Evolutionary conservation across 2,329 filamentous ascomycete genomes (phyloP).

Genomic region (Metarhizium brunneum): DNA sequence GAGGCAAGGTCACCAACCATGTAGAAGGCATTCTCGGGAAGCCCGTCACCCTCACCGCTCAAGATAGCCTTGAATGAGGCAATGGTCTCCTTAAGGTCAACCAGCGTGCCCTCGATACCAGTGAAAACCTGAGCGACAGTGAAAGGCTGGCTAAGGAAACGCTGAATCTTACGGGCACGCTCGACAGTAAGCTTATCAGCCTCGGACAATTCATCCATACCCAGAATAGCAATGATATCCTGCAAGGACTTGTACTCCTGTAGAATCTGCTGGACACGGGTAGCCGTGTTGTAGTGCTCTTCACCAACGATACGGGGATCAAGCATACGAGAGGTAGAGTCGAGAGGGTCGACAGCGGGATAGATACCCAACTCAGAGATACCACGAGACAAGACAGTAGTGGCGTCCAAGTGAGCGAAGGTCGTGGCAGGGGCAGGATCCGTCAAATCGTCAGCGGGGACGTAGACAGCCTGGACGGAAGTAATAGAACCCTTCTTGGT

Average conservation of each 20-base stretch:
- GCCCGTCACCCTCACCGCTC: slow-evolving; percentile 85
- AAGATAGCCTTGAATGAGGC: slow-evolving; percentile 95
- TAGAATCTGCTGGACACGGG: slow-evolving; percentile 96
- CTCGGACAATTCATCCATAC: slow-evolving; percentile 99
- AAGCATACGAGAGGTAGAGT: slow-evolving; percentile 99
- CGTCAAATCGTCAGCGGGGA: slow-evolving; percentile 99
- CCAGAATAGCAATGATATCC: slow-evolving; percentile 99
- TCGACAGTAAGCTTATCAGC: slow-evolving; percentile 99
- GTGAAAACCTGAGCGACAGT: slow-evolving; percentile 79
- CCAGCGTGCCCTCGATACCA: slow-evolving; percentile 90
- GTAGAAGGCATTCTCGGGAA: slow-evolving; percentile 92
- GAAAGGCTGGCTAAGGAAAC: slow-evolving; percentile 99
- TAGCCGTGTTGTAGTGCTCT: slow-evolving; percentile 94
- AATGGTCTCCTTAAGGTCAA: slow-evolving; percentile 98
- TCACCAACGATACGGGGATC: slow-evolving; percentile 97
- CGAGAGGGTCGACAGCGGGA: slow-evolving; percentile 98
- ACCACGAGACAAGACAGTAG: slow-evolving; percentile 99
- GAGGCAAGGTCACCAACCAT: slow-evolving; percentile 96
- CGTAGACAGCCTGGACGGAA: slow-evolving; percentile 99
- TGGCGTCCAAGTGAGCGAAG: slow-evolving; percentile 99
- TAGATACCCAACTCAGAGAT: slow-evolving; percentile 99
- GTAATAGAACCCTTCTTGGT: slow-evolving; percentile 99
- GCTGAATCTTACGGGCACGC: slow-evolving; percentile 99
- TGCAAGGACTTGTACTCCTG: slow-evolving; percentile 99
- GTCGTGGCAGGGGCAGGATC: slow-evolving; percentile 98